Evolutionary conservation across 106 monocot genomes (phyloP).

Genomic region (Dioscorea alata): DNA sequence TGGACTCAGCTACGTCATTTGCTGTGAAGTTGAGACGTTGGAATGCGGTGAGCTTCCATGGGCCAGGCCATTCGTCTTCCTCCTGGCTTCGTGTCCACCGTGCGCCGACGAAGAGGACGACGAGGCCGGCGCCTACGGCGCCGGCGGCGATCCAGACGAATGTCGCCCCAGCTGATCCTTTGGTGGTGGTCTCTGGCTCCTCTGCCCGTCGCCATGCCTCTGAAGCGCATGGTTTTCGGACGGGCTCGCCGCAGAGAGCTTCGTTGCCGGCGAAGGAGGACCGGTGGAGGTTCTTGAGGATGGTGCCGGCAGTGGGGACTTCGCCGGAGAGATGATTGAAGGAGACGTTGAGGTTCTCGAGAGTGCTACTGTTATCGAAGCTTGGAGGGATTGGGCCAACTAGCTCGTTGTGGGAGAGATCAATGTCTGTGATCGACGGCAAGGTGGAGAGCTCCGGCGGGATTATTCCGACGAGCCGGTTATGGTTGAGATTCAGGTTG

Average conservation of each 20-base stretch:
- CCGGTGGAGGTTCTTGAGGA: constrained; percentile 34
- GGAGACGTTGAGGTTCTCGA: constrained; percentile 85
- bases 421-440: constrained; percentile 77
- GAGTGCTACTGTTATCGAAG: constrained; percentile 69
- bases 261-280: constrained; percentile 60
- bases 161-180: constrained; percentile 20
- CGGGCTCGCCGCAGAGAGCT: constrained; percentile 51
- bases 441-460: constrained; percentile 55
- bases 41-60: constrained; percentile 77
- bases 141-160: constrained; percentile 58
- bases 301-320: constrained; percentile 22
- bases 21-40: constrained; percentile 82
- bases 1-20: constrained; percentile 66
- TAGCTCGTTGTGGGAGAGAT: constrained; percentile 62
- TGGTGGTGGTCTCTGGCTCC: not conserved
- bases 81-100: constrained; percentile 2
- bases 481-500: constrained; percentile 45
- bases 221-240: constrained; percentile 26
- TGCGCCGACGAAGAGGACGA: constrained; percentile 2
- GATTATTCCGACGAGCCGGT: constrained; percentile 54
- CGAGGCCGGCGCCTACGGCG: constrained; percentile 25
- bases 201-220: not conserved
- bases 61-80: constrained; percentile 7
- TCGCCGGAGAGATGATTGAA: constrained; percentile 58
- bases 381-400: constrained; percentile 50